These are phyloP conservation scores for Pichia sp. DNA, from an alignment of 1,139 yeast species.

Conservation along the genomic window DNA sequence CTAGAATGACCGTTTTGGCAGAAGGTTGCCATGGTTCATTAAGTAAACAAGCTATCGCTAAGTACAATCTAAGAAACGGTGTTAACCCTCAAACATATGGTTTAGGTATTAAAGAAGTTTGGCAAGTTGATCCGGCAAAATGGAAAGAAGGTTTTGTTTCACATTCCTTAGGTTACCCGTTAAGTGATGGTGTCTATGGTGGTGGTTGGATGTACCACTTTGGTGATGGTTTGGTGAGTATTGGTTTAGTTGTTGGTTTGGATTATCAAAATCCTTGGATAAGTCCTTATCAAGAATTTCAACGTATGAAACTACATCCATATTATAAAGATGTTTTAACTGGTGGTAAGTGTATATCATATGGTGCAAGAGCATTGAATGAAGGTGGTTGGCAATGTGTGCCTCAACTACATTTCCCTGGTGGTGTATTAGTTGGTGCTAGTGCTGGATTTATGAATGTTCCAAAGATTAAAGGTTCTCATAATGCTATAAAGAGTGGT, in stretches of 20 bases:
- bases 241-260: constrained; percentile 86
- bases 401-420: constrained; percentile 86
- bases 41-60: constrained; percentile 65
- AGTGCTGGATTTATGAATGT: constrained; percentile 95
- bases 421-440: constrained; percentile 91
- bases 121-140: constrained; percentile 89
- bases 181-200: constrained; percentile 69
- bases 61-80: constrained; percentile 60
- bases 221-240: constrained; percentile 84
- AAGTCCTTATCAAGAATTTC: constrained; percentile 94
- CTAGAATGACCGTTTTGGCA: constrained; percentile 79
- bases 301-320: constrained; percentile 87
- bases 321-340: constrained; percentile 65
- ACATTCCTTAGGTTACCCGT: constrained; percentile 88
- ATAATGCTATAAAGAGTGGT: constrained; percentile 93
- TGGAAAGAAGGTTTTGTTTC: constrained; percentile 78
- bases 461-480: constrained; percentile 97
- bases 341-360: constrained; percentile 89
- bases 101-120: constrained; percentile 88
- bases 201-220: constrained; percentile 98
- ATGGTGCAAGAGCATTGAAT: constrained; percentile 91
- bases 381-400: constrained; percentile 95
- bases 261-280: constrained; percentile 92
- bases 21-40: constrained; percentile 98
- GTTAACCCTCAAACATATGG: constrained; percentile 87